Evolutionary conservation across 2,329 filamentous ascomycete genomes (phyloP).

Genomic region (Trichoderma pleuroti): DNA sequence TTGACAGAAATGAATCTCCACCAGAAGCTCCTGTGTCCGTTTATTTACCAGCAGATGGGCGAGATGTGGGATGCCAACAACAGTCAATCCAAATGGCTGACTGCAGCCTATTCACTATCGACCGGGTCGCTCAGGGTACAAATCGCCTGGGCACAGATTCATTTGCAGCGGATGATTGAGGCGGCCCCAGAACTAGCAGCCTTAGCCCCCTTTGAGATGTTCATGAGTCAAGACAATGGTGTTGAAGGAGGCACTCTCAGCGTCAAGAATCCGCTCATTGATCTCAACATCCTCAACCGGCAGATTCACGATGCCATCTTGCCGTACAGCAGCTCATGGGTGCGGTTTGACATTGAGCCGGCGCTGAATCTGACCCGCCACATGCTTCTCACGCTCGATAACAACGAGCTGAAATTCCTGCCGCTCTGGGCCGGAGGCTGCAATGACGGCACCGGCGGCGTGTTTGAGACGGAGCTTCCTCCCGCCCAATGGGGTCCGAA

Average conservation of each 20-base stretch:
- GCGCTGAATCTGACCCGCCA: conserved; percentile 39
- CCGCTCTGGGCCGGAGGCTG: conserved; percentile 62
- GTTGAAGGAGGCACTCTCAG: not conserved
- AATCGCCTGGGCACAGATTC: not conserved
- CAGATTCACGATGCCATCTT: conserved; percentile 24
- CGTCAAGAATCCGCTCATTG: conserved; percentile 22
- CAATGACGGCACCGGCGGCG: conserved; percentile 50
- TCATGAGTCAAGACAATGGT: not conserved
- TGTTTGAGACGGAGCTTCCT: conserved; percentile 43
- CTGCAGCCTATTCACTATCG: not conserved
- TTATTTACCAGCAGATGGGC: conserved; percentile 34
- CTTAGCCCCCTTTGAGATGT: not conserved
- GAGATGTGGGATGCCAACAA: not conserved
- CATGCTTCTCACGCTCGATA: conserved; percentile 49
- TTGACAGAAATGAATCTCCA: conserved; percentile 28
- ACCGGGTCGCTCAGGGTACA: too few relatives aligned
- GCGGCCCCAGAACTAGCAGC: not conserved
- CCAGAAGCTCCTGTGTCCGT: conserved; percentile 32
- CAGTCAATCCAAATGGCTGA: not conserved
- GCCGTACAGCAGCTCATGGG: conserved; percentile 27
- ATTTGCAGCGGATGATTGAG: not conserved
- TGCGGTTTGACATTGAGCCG: conserved; percentile 32
- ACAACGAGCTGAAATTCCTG: conserved; percentile 59
- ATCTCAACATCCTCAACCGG: conserved; percentile 24
- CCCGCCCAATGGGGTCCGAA: conserved; percentile 43